Conservation (phyloP, 23 red algal species). For the Gracilariopsis chorda region DNA sequence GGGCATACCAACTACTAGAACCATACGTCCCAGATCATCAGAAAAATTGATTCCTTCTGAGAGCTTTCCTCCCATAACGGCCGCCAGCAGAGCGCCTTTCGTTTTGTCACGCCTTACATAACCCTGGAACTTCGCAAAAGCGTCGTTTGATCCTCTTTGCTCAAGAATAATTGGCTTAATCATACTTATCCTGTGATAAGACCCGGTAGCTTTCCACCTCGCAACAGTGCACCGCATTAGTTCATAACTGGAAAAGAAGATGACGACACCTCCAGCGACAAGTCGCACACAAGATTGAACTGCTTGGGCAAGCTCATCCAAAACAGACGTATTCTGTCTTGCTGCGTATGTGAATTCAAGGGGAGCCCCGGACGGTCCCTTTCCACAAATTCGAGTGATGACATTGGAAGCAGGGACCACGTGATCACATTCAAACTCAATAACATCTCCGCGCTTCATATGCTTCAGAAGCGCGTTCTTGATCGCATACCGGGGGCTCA, state of each 20-base stretch:
- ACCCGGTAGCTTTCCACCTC: conserved; percentile 38
- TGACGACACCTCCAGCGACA: conserved; percentile 66
- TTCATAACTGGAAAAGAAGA: conserved; percentile 92
- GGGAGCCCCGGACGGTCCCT: conserved; percentile 35
- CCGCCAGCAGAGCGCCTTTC: conserved; percentile 70
- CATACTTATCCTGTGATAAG: background rate
- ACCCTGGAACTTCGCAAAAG: background rate
- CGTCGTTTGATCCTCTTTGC: conserved; percentile 29
- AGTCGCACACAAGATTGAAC: conserved; percentile 21
- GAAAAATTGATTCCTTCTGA: conserved; percentile 99
- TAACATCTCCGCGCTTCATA: background rate
- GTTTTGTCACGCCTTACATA: background rate
- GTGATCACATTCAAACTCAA: conserved; percentile 80
- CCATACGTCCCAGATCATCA: conserved; percentile 85
- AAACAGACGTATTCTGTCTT: conserved; percentile 10
- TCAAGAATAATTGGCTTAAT: conserved; percentile 72
- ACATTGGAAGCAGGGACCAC: conserved; percentile 80
- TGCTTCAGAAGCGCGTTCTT: conserved; percentile 13
- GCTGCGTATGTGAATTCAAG: conserved; percentile 70
- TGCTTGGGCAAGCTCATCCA: conserved; percentile 75
- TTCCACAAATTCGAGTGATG: conserved; percentile 52
- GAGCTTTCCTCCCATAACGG: conserved; percentile 88
- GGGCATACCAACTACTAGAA: conserved; percentile 89
- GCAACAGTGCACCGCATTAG: background rate
- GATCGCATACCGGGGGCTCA: conserved; percentile 71